phyloP scores from a whole-genome alignment of 768 basidiomycete genomes.

The Hemileccinum impolitum region DNA sequence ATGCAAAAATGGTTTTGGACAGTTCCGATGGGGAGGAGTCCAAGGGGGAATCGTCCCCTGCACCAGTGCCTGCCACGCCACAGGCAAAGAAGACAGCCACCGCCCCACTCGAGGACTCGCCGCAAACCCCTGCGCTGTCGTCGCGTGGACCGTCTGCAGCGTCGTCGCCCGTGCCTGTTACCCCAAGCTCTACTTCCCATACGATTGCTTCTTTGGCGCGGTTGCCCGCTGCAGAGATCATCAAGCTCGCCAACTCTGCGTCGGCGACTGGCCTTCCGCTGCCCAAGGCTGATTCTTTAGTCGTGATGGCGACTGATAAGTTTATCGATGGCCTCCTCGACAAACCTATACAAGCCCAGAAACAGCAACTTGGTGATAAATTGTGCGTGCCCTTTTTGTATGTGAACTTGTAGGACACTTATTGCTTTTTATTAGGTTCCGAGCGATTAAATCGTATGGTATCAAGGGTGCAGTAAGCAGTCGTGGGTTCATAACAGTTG shows the following conservation, averaged over 20 bases:
- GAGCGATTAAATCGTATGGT: constrained; percentile 69
- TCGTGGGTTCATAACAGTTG: not conserved
- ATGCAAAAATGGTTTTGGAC: constrained; percentile 80
- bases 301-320: constrained; percentile 65
- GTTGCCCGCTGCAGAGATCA: constrained; percentile 72
- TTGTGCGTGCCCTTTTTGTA: constrained; percentile 41
- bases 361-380: constrained; percentile 80
- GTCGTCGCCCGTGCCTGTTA: constrained; percentile 65
- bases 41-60: constrained; percentile 22
- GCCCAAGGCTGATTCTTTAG: constrained; percentile 67
- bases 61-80: constrained; percentile 54
- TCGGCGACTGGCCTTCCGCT: constrained; percentile 50
- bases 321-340: constrained; percentile 64
- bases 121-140: constrained; percentile 74
- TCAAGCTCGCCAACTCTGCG: constrained; percentile 57
- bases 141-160: constrained; percentile 71
- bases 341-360: constrained; percentile 57
- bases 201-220: constrained; percentile 70
- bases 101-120: constrained; percentile 44
- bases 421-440: constrained; percentile 39
- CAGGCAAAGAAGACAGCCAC: constrained; percentile 54
- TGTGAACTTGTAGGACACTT: too few species aligned
- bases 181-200: constrained; percentile 48
- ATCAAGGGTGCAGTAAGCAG: constrained; percentile 71
- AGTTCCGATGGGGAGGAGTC: constrained; percentile 56